These are phyloP conservation scores for Rosa lucieae DNA, from an alignment of 306 rosid genomes.

Conservation along the genomic window DNA sequence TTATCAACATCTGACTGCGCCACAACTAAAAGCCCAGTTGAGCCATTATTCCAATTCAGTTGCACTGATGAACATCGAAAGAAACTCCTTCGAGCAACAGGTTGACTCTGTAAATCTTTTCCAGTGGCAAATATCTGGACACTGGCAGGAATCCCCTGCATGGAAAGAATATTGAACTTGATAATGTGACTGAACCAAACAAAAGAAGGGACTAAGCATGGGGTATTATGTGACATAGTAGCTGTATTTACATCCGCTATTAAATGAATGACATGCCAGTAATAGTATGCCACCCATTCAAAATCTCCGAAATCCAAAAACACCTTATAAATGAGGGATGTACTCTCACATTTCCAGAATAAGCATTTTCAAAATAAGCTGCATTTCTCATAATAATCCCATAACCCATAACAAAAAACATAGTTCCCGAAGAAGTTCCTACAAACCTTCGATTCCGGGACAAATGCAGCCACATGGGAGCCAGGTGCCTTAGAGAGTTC, in stretches of 20 bases:
- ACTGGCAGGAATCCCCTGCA: conserved; percentile 90
- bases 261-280: conserved; percentile 7
- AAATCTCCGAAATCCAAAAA: conserved; percentile 2
- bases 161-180: conserved; percentile 20
- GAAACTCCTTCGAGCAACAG: conserved; percentile 79
- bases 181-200: background rate
- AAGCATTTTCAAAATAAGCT: background rate
- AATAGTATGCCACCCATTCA: background rate
- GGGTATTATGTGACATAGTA: background rate
- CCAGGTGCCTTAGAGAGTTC: conserved; percentile 85
- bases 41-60: conserved; percentile 78
- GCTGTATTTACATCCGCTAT: background rate
- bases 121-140: conserved; percentile 69
- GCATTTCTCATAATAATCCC: too few species aligned
- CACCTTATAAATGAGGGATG: background rate
- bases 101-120: conserved; percentile 61
- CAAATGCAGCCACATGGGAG: conserved; percentile 82
- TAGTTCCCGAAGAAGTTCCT: background rate
- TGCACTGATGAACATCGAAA: conserved; percentile 86
- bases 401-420: background rate
- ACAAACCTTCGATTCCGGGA: conserved; percentile 87
- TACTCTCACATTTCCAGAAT: conserved; percentile 3
- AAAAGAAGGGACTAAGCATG: background rate
- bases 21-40: conserved; percentile 79
- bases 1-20: conserved; percentile 94